phyloP scores from a whole-genome alignment of 2,329 filamentous ascomycete genomes.

The Akanthomyces dipterigenus region DNA sequence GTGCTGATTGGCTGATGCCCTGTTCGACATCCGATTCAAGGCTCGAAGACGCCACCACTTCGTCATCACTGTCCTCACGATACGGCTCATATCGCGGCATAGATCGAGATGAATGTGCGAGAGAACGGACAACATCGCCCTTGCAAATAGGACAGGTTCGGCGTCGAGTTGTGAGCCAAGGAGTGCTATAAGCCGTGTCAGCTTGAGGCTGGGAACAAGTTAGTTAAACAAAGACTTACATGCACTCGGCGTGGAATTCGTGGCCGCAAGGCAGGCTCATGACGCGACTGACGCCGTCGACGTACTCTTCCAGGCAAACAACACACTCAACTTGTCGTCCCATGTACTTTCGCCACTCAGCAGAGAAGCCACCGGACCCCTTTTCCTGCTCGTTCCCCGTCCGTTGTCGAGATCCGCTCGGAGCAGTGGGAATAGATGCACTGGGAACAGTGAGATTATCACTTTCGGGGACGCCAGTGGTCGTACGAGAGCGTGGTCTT shows the following conservation, averaged over 20 bases:
- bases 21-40: conserved; percentile 37
- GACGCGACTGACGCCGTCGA: conserved; percentile 87
- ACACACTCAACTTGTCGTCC: conserved; percentile 78
- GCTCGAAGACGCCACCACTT: conserved; percentile 28
- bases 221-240: conserved; percentile 57
- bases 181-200: conserved; percentile 55
- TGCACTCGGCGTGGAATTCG: conserved; percentile 97
- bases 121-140: conserved; percentile 77
- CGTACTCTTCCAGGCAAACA: conserved; percentile 92
- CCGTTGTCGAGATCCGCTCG: conserved; percentile 24
- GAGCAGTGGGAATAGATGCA: conserved; percentile 33
- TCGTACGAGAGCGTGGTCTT: conserved; percentile 58
- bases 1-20: conserved; percentile 23
- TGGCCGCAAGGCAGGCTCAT: conserved; percentile 98
- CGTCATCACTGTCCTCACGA: conserved; percentile 45
- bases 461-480: conserved; percentile 51
- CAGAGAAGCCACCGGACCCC: conserved; percentile 32
- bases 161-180: conserved; percentile 90
- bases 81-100: conserved; percentile 49
- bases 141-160: conserved; percentile 99
- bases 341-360: conserved; percentile 61
- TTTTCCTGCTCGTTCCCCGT: conserved; percentile 42
- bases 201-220: neutral
- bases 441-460: conserved; percentile 39
- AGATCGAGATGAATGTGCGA: conserved; percentile 49